phyloP scores from a whole-genome alignment of 129 eudicot species.

The Mikania micrantha region DNA sequence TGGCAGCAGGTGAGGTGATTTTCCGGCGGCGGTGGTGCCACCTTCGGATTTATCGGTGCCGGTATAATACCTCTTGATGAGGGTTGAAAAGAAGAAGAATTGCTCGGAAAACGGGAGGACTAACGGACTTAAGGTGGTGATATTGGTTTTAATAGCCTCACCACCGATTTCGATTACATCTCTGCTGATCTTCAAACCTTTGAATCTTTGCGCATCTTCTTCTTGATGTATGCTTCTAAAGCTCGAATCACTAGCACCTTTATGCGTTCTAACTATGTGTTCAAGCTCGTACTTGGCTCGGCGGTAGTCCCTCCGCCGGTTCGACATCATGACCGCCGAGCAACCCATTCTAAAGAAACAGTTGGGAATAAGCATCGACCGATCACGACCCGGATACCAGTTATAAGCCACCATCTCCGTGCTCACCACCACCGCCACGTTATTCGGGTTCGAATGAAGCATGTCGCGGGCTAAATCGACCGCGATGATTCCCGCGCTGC shows the following conservation, averaged over 20 bases:
- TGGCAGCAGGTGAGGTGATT: neutral
- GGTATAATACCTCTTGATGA: constrained; percentile 34
- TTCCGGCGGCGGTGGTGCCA: neutral
- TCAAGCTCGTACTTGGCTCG: constrained; percentile 78
- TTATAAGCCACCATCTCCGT: constrained; percentile 88
- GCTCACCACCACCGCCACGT: constrained; percentile 72
- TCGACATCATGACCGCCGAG: constrained; percentile 74
- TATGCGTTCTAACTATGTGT: constrained; percentile 83
- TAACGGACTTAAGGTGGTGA: constrained; percentile 78
- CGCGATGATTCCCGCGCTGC: constrained; percentile 80
- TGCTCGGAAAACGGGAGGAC: constrained; percentile 90
- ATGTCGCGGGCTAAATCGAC: constrained; percentile 84
- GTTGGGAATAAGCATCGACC: constrained; percentile 84
- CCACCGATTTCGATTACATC: constrained; percentile 65
- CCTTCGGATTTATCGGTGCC: constrained; percentile 2
- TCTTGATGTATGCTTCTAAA: constrained; percentile 76
- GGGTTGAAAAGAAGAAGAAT: constrained; percentile 52
- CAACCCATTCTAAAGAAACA: constrained; percentile 94
- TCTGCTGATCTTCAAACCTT: constrained; percentile 62
- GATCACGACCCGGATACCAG: constrained; percentile 74
- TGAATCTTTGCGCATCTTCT: constrained; percentile 50
- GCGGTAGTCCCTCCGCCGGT: constrained; percentile 56
- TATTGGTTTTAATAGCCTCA: constrained; percentile 78
- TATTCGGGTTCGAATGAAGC: constrained; percentile 79
- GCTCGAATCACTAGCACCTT: constrained; percentile 61